Percentiles rank a stretch among this genome's conserved stretches.
Conservation (phyloP, 805 yeast species). For the Candida glaebosa region DNA sequence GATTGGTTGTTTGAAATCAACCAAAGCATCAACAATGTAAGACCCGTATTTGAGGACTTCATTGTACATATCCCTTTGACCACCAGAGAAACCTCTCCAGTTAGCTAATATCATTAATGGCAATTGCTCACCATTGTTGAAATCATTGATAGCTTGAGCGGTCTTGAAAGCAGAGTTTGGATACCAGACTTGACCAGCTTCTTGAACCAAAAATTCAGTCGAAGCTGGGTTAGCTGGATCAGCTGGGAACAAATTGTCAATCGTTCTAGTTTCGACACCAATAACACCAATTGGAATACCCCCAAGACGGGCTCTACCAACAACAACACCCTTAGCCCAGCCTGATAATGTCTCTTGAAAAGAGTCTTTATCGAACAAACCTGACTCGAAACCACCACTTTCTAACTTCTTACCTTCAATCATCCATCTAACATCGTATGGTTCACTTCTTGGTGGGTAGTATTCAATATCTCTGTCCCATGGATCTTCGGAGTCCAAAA, state of each 20-base stretch:
- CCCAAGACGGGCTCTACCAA: slow-evolving; percentile 97
- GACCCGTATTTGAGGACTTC: slow-evolving; percentile 98
- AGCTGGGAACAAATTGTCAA: slow-evolving; percentile 91
- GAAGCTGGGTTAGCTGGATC: slow-evolving; percentile 98
- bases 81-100: slow-evolving; percentile 99
- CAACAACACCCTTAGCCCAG: slow-evolving; percentile 98
- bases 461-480: slow-evolving; percentile 95
- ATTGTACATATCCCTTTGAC: slow-evolving; percentile 99
- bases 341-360: slow-evolving; percentile 96
- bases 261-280: slow-evolving; percentile 88
- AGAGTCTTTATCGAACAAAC: slow-evolving; percentile 88
- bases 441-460: slow-evolving; percentile 65
- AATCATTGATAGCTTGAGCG: slow-evolving; percentile 96
- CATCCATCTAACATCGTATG: slow-evolving; percentile 93
- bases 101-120: slow-evolving; percentile 97
- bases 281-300: slow-evolving; percentile 99
- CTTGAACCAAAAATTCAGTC: slow-evolving; percentile 80
- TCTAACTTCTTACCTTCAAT: slow-evolving; percentile 78
- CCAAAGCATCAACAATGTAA: slow-evolving; percentile 93
- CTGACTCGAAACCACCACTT: slow-evolving; percentile 71
- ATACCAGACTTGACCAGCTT: slow-evolving; percentile 99
- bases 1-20: slow-evolving; percentile 93
- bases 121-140: slow-evolving; percentile 96
- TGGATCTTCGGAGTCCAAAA: slow-evolving; percentile 70
- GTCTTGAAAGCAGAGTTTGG: slow-evolving; percentile 99